These are phyloP conservation scores for Lactarius trivialis DNA, from an alignment of 768 basidiomycete species.

Conservation along the genomic window DNA sequence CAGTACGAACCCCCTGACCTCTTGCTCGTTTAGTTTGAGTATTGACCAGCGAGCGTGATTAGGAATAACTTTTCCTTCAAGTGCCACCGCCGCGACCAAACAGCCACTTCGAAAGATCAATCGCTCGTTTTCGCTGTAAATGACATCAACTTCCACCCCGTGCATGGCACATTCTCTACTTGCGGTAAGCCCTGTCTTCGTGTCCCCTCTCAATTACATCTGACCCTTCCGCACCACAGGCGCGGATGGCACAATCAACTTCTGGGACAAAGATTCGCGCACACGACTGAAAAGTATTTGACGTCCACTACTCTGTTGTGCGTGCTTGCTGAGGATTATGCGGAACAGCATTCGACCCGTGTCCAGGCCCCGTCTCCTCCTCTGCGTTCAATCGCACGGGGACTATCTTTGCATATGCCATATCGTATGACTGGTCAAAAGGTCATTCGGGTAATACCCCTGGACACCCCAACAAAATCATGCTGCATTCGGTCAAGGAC, in stretches of 20 bases:
- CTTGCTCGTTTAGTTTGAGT: neutral
- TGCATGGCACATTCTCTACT: slow-evolving; percentile 46
- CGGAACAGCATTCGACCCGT: slow-evolving; percentile 58
- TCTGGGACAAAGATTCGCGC: slow-evolving; percentile 92
- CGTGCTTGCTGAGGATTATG: neutral
- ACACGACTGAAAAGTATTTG: slow-evolving; percentile 80
- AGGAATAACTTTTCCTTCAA: slow-evolving; percentile 57
- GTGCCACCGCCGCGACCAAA: slow-evolving; percentile 38
- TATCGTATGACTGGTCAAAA: slow-evolving; percentile 94
- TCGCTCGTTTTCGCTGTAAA: slow-evolving; percentile 51
- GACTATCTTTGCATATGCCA: slow-evolving; percentile 83
- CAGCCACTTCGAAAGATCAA: slow-evolving; percentile 32
- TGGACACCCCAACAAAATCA: slow-evolving; percentile 67
- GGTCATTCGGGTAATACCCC: slow-evolving; percentile 81
- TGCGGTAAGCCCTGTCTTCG: slow-evolving; percentile 27
- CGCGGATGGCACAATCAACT: slow-evolving; percentile 82
- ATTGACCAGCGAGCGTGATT: neutral
- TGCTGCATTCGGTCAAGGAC: slow-evolving; percentile 80
- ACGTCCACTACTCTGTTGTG: slow-evolving; percentile 3
- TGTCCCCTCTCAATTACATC: neutral
- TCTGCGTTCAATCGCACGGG: slow-evolving; percentile 85
- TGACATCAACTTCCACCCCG: slow-evolving; percentile 48
- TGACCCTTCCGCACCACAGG: slow-evolving; percentile 34
- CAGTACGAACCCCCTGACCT: slow-evolving; percentile 36
- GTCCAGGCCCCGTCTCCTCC: slow-evolving; percentile 69